Base-by-base conservation (phyloP, 345 rosid genomes). In the Salix udensis region DNA sequence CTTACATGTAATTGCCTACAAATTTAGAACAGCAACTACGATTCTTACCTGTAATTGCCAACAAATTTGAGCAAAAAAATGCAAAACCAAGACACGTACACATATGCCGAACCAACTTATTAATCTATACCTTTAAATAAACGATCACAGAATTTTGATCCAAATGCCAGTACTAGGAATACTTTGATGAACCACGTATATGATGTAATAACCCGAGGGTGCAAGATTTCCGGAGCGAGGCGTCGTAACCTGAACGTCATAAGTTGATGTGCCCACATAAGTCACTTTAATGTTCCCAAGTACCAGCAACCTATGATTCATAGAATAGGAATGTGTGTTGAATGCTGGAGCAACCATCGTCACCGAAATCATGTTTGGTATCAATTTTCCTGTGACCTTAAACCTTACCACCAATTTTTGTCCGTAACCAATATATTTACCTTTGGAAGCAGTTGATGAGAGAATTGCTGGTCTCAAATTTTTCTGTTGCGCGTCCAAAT, bases 81-180 rank as follows among this genome's bases (percentile, higher is more conserved):
- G 62, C 28, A 11, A 55, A n/a, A n/a, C 62, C 62, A 55, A 11
- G 11, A n/a, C 6, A 5, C 0, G 4, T 28, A 28, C 30, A 1
- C 14, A 3, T 44, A 55, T 9, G 62, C 14, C 62, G n/a, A n/a
- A 55, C 28, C 26, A 55, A 4, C 26, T 28, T 28, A 28, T 28
- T 9, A 50, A 50, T 19, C 9, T 13, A 14, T 31, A 7, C 2
- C 9, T 64, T 21, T 19, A 6, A 31, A 1, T 42, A 60, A 21
- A 34, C 28, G 61, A 19, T 71, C 30, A 85, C 67, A 34, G 39
- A 5, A 87, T 10, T 4, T 77, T 82, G 72, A 89, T 88, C 98
- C 97, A 94, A 66, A 88, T 78, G 74, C 97, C 98, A 64, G 82
- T 76, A 69, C 98, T 91, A 0, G 98, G 97, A 81, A 87, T 77